phyloP scores from a whole-genome alignment of 768 basidiomycete species.

The Suillus brevipes region DNA sequence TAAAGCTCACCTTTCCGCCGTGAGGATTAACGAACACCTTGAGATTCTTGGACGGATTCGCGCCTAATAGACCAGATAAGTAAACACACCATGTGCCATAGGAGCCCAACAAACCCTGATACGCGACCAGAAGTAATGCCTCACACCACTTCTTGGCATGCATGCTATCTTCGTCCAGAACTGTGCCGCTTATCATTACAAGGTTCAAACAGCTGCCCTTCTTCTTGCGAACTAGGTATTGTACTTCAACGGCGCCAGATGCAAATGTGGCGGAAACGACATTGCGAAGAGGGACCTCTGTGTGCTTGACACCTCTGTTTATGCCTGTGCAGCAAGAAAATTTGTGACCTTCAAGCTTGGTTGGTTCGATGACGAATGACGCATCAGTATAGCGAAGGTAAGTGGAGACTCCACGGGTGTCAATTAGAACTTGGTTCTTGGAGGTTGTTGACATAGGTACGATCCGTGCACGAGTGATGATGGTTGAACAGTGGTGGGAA shows the following conservation, averaged over 20 bases:
- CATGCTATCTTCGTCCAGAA: conserved; percentile 35
- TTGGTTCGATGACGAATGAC: conserved; percentile 27
- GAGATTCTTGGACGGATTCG: conserved; percentile 55
- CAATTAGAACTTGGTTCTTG: conserved; percentile 11
- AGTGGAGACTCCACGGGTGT: conserved; percentile 12
- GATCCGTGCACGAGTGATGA: not conserved
- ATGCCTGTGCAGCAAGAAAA: conserved; percentile 12
- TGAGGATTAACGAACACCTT: conserved; percentile 78
- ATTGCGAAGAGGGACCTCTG: conserved; percentile 44
- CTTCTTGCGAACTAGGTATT: conserved; percentile 50
- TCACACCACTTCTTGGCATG: conserved; percentile 52
- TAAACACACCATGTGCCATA: not conserved
- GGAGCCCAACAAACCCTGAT: conserved; percentile 46
- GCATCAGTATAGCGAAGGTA: conserved; percentile 31
- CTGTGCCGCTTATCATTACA: conserved; percentile 39
- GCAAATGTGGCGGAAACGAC: conserved; percentile 54
- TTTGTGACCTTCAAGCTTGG: conserved; percentile 3
- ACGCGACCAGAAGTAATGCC: conserved; percentile 55
- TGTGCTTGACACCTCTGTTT: conserved; percentile 13
- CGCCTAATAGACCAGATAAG: conserved; percentile 35
- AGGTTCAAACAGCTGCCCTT: conserved; percentile 41
- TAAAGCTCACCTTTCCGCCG: conserved; percentile 68
- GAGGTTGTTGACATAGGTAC: not conserved
- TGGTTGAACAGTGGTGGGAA: not conserved
- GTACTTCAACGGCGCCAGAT: conserved; percentile 43